A percentile compares a stretch with the other conserved stretches of the same genome.
Conservation (phyloP, 441 rosid species). For the Hypseocharis bilobata region DNA sequence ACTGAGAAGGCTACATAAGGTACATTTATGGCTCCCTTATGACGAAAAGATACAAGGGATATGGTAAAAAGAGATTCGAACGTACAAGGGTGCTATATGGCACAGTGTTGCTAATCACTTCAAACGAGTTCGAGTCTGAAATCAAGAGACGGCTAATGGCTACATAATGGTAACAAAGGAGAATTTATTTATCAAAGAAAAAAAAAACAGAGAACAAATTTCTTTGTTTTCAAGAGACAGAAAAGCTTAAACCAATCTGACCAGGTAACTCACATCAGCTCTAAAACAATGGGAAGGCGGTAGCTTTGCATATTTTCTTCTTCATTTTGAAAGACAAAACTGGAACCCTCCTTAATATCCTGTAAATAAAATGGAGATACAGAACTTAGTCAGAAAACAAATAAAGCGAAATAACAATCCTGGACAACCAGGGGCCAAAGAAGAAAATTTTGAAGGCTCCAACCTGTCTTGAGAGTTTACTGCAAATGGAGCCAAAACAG, state of each 20-base stretch:
- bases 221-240: too few species aligned
- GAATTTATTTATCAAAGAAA: neutral
- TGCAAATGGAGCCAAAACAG: neutral
- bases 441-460: neutral
- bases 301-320: neutral
- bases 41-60: neutral
- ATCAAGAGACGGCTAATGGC: neutral
- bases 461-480: neutral
- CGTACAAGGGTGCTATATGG: neutral
- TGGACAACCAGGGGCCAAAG: neutral
- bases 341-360: too few species aligned
- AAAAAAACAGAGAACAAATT: too few species aligned
- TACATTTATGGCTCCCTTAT: neutral
- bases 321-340: neutral
- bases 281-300: neutral
- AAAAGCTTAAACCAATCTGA: neutral
- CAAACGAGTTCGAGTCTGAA: neutral
- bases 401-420: neutral
- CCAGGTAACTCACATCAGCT: neutral
- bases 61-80: neutral
- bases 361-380: neutral
- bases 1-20: too few species aligned
- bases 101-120: neutral
- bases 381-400: neutral
- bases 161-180: neutral